Conservation (phyloP, 345 rosid species). For the Barbarea vulgaris region DNA sequence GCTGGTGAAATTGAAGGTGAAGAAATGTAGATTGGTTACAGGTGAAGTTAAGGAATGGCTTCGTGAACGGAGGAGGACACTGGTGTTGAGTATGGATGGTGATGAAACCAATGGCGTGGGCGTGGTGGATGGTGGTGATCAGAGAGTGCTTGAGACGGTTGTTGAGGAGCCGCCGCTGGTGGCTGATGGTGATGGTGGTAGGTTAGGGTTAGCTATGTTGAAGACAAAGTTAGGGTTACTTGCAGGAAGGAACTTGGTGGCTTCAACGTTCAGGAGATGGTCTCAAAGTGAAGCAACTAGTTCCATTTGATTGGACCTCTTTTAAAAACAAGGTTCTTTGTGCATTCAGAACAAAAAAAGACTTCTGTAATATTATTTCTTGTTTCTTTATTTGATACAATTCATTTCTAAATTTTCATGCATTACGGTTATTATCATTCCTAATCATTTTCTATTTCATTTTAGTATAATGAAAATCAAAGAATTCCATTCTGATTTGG, state of each 20-base stretch:
- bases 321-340: not conserved
- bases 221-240: conserved; percentile 57
- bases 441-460: not conserved
- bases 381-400: not conserved
- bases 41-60: conserved; percentile 61
- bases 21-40: conserved; percentile 74
- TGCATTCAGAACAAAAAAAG: not conserved
- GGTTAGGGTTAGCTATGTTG: conserved; percentile 53
- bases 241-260: conserved; percentile 54
- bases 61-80: conserved; percentile 50
- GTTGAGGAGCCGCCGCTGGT: conserved; percentile 37
- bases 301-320: conserved; percentile 17
- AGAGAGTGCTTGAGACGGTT: conserved; percentile 49
- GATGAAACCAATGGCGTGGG: conserved; percentile 41
- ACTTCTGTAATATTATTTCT: conserved; percentile 6
- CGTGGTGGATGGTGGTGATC: conserved; percentile 45
- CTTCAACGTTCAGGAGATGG: conserved; percentile 56
- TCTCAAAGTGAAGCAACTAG: conserved; percentile 44
- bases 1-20: conserved; percentile 78
- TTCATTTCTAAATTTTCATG: not conserved
- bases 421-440: not conserved
- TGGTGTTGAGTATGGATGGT: conserved; percentile 67
- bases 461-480: not conserved
- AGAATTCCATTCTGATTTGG: not conserved
- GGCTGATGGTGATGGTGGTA: conserved; percentile 47